Evolutionary conservation across 129 eudicot species (phyloP).

Genomic region (Kitagawia praeruptora): DNA sequence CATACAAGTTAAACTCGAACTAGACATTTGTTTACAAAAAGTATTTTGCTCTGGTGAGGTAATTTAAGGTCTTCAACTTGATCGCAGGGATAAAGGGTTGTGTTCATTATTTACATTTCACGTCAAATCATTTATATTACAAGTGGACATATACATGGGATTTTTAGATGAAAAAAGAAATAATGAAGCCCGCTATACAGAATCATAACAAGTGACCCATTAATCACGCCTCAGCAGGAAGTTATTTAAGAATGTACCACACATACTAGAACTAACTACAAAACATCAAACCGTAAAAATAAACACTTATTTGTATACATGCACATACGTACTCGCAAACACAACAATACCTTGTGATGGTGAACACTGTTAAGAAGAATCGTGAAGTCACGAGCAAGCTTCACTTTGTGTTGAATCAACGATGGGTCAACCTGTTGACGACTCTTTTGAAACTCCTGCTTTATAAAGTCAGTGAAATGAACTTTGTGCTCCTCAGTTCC

Average conservation of each 20-base stretch:
- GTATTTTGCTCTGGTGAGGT: not conserved
- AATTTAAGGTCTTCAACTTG: not conserved
- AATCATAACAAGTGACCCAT: not conserved
- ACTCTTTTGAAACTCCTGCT: constrained; percentile 58
- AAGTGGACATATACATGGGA: not conserved
- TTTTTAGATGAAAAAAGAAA: too few species aligned
- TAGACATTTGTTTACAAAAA: not conserved
- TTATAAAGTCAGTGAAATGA: constrained; percentile 63
- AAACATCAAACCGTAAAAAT: not conserved
- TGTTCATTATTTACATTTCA: not conserved
- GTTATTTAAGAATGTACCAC: not conserved
- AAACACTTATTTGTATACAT: not conserved
- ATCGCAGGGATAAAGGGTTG: not conserved
- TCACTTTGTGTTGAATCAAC: constrained; percentile 39
- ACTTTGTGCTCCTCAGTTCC: constrained; percentile 64
- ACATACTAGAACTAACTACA: not conserved
- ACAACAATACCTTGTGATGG: constrained; percentile 58
- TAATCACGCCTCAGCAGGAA: not conserved
- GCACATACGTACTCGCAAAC: not conserved
- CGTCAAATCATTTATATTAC: not conserved
- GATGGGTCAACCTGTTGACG: constrained; percentile 29
- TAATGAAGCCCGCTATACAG: not conserved
- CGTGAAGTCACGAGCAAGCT: constrained; percentile 75
- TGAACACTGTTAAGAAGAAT: constrained; percentile 65
- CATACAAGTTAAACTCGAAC: not conserved